Percentiles rank a stretch among this genome's conserved stretches.
Evolutionary conservation across 495 filamentous ascomycete species (phyloP).

Genomic region (Podospora australis): DNA sequence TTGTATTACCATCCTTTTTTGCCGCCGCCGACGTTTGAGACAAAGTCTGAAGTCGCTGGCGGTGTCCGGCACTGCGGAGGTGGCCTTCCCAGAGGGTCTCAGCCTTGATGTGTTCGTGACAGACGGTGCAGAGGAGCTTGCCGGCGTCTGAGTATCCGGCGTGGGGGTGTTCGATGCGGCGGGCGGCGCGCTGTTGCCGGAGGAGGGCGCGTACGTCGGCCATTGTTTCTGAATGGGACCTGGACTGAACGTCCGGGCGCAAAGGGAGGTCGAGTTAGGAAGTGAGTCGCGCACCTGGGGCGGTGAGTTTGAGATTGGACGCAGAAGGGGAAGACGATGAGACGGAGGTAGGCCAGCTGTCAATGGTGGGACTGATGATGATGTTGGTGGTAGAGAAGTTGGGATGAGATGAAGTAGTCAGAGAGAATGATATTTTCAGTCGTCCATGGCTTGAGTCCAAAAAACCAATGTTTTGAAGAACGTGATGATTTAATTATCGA

Average conservation of each 20-base stretch:
- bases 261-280: neutral
- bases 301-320: neutral
- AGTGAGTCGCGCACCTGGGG: neutral
- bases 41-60: constrained; percentile 27
- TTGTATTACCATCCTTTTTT: constrained; percentile 12
- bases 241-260: no score
- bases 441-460: no score
- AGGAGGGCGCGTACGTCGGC: constrained; percentile 78
- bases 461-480: no score
- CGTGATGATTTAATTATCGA: no score
- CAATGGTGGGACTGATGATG: neutral
- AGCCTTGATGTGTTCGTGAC: constrained; percentile 53
- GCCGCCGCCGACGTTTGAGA: constrained; percentile 12
- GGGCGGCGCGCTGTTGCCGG: constrained; percentile 70
- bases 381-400: neutral
- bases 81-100: constrained; percentile 57
- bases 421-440: no score
- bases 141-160: constrained; percentile 55
- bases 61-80: constrained; percentile 43
- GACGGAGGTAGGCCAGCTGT: neutral
- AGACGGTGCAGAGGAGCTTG: constrained; percentile 53
- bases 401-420: neutral
- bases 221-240: constrained; percentile 46
- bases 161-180: constrained; percentile 63
- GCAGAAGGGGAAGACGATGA: neutral